Conservation (phyloP, 192 early-diverging fungal genomes). For the Lobosporangium transversale region DNA sequence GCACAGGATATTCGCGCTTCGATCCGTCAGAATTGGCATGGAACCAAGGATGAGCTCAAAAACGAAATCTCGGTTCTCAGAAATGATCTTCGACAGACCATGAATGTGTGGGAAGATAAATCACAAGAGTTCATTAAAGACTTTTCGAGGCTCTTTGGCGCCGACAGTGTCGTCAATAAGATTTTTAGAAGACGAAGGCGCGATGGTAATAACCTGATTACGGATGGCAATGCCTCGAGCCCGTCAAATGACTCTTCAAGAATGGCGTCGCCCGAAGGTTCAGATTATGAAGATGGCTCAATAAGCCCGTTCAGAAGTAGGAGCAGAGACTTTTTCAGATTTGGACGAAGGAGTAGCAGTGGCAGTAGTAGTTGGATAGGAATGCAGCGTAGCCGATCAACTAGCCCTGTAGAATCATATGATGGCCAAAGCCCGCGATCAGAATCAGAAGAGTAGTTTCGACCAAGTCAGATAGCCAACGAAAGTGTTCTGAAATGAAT, state of each 20-base stretch:
- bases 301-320: conserved; percentile 14
- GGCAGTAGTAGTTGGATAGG: conserved; percentile 18
- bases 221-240: conserved; percentile 29
- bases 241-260: conserved; percentile 26
- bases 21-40: conserved; percentile 74
- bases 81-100: conserved; percentile 70
- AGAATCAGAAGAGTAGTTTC: conserved; percentile 13
- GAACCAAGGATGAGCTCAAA: conserved; percentile 69
- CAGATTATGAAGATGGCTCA: conserved; percentile 26
- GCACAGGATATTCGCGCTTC: conserved; percentile 74
- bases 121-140: conserved; percentile 79
- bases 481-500: too few relatives aligned
- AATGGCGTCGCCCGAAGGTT: conserved; percentile 39
- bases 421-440: conserved; percentile 25
- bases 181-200: conserved; percentile 50
- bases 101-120: conserved; percentile 77
- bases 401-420: conserved; percentile 27
- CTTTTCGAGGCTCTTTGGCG: conserved; percentile 68
- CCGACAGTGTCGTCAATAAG: conserved; percentile 66
- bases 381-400: conserved; percentile 42
- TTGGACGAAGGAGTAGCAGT: conserved; percentile 18
- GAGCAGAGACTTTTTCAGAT: conserved; percentile 29
- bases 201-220: conserved; percentile 26
- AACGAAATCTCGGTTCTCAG: conserved; percentile 71
- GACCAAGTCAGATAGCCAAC: too few relatives aligned